Evolutionary conservation across 164 flowering plant genomes (phyloP).

Genomic region (Platanus orientalis): DNA sequence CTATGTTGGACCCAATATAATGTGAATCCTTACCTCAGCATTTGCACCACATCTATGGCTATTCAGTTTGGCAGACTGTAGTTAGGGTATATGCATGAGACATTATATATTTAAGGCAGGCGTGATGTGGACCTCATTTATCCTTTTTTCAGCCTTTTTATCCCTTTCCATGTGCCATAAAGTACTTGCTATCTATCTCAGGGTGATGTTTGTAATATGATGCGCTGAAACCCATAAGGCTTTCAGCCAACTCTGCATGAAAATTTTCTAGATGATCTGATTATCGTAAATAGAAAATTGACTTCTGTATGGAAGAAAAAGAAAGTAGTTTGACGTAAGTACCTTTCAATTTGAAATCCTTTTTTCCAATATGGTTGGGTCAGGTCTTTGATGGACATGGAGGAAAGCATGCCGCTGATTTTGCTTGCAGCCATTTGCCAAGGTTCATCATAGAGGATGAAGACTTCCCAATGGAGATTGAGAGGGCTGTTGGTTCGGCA

Average conservation of each 20-base stretch:
- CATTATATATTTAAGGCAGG: too few relatives aligned
- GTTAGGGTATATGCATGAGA: too few relatives aligned
- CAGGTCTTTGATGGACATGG: constrained; percentile 98
- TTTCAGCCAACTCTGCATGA: neutral
- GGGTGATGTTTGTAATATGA: neutral
- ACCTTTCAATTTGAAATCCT: neutral
- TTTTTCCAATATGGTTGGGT: constrained; percentile 11
- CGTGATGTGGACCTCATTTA: neutral
- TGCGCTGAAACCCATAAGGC: neutral
- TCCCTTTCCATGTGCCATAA: neutral
- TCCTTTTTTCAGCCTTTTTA: too few relatives aligned
- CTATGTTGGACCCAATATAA: too few relatives aligned
- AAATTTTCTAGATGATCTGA: neutral
- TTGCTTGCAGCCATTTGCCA: constrained; percentile 74
- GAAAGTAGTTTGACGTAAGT: neutral
- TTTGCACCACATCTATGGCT: too few relatives aligned
- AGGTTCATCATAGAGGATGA: constrained; percentile 69
- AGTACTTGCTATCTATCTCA: neutral
- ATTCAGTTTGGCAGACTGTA: too few relatives aligned
- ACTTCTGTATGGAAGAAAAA: neutral
- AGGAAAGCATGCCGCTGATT: constrained; percentile 95
- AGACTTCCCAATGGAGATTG: constrained; percentile 72
- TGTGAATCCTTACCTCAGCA: too few relatives aligned
- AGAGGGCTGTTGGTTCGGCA: constrained; percentile 70
- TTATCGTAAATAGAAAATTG: too few relatives aligned